Base-by-base conservation (phyloP, 257 asterid species). In the Jacaranda copaia region DNA sequence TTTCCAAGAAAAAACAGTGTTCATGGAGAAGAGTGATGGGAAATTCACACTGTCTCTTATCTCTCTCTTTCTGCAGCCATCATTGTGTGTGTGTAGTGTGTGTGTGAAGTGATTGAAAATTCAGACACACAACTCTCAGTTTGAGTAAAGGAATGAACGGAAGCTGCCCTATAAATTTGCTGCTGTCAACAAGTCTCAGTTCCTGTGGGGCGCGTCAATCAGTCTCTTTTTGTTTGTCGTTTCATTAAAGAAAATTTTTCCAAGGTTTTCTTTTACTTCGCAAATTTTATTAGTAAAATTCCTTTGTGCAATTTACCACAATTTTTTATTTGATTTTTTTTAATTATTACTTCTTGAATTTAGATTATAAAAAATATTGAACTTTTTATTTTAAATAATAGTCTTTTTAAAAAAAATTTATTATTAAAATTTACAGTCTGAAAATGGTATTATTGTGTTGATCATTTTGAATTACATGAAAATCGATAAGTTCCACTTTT, bases 41-140 rank as follows among this genome's bases (percentile, higher is more conserved):
- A 79, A 78, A 77, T 86, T 81, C 80, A 76, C 55, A 77, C 46
- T 4, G 3, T 8, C 9, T 43, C 53, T 60, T 48, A 15, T 51
- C 59, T 51, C 49, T 74, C 57, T 68, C 45, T 58, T 32, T 71
- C 77, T 81, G 84, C 78, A 65, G 87, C 78, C 70, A 92, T 92
- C 79, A 86, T 90, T 92, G 92, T 75, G 92, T 80, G 90, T 85
- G 88, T 40, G 79, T 55, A n/a, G 78, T 66, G 48, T 16, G 53
- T 39, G 78, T 59, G 55, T 62, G 84, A 61, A 72, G 82, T 67
- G 80, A 78, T 71, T 68, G 82, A 78, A 80, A 78, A 79, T 76
- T 61, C 74, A 79, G 80, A 70, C 43, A 76, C 40, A 70, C 80
- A 67, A 6, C 36, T 51, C 46, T 15, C 69, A 73, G 62, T 69